Percentiles rank a stretch among this genome's conserved stretches.
Evolutionary conservation across 2,329 filamentous ascomycete species (phyloP).

Genomic region (Aspergillaceae sp.): DNA sequence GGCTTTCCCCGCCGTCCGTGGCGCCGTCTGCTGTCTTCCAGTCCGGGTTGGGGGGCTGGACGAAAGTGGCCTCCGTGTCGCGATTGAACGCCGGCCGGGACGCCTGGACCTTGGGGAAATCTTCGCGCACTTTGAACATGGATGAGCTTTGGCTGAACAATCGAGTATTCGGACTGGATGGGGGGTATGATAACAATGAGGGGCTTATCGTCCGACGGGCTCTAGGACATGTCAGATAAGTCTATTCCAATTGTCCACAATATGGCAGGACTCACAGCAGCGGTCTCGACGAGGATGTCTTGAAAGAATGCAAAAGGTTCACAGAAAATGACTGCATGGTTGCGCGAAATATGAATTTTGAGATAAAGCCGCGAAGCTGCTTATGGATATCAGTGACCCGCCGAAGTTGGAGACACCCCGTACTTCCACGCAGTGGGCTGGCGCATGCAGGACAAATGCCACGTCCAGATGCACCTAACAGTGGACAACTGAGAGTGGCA

Average conservation of each 20-base stretch:
- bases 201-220: background rate
- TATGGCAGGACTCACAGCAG: background rate
- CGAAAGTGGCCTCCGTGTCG: slow-evolving; percentile 25
- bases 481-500: slow-evolving; percentile 3
- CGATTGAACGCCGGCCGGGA: slow-evolving; percentile 35
- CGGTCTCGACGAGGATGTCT: background rate
- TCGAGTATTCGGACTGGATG: slow-evolving; percentile 2
- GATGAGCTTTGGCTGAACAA: slow-evolving; percentile 13
- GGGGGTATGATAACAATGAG: background rate
- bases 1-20: slow-evolving; percentile 38
- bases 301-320: background rate
- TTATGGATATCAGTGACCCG: background rate
- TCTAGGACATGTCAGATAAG: background rate
- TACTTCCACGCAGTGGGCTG: slow-evolving; percentile 5
- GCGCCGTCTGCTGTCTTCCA: slow-evolving; percentile 38
- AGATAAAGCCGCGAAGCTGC: too few relatives aligned
- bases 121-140: slow-evolving; percentile 17
- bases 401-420: background rate
- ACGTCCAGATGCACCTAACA: background rate
- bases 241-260: background rate
- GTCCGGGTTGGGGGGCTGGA: slow-evolving; percentile 33
- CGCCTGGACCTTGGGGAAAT: slow-evolving; percentile 34
- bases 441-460: background rate
- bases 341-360: background rate
- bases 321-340: background rate